A percentile compares a stretch with the other conserved stretches of the same genome.
phyloP scores from a whole-genome alignment of 371 early-diverging fungal species.

The Rhizopus sp. region DNA sequence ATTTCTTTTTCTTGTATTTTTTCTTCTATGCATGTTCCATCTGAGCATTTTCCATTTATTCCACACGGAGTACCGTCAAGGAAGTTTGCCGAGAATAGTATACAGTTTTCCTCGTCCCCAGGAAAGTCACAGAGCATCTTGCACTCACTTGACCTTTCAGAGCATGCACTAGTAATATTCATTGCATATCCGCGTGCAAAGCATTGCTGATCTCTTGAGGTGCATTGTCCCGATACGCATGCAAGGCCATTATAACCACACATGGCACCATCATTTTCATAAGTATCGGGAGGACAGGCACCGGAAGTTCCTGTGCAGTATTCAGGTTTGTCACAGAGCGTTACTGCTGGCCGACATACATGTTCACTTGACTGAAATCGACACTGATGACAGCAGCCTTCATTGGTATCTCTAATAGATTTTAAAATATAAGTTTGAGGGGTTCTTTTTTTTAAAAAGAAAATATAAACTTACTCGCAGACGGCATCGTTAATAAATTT shows the following conservation, averaged over 20 bases:
- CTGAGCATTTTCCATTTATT: constrained; percentile 60
- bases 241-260: constrained; percentile 57
- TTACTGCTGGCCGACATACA: constrained; percentile 75
- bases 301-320: constrained; percentile 76
- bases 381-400: constrained; percentile 84
- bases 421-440: background rate
- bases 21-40: constrained; percentile 39
- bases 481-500: constrained; percentile 75
- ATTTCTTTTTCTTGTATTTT: no score
- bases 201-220: constrained; percentile 86
- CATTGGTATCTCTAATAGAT: constrained; percentile 69
- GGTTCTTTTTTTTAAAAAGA: no score
- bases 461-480: constrained; percentile 60
- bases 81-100: constrained; percentile 77
- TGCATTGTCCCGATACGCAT: constrained; percentile 92
- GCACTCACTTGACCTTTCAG: constrained; percentile 56
- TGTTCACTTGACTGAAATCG: constrained; percentile 58
- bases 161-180: constrained; percentile 50
- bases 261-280: constrained; percentile 63
- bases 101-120: constrained; percentile 52
- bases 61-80: constrained; percentile 92
- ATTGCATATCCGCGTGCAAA: constrained; percentile 48
- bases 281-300: constrained; percentile 77
- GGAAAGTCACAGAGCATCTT: constrained; percentile 71
- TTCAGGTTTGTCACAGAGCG: constrained; percentile 84